These are phyloP conservation scores for Agrostemma githago DNA, from an alignment of 148 eudicot genomes.

Conservation along the genomic window DNA sequence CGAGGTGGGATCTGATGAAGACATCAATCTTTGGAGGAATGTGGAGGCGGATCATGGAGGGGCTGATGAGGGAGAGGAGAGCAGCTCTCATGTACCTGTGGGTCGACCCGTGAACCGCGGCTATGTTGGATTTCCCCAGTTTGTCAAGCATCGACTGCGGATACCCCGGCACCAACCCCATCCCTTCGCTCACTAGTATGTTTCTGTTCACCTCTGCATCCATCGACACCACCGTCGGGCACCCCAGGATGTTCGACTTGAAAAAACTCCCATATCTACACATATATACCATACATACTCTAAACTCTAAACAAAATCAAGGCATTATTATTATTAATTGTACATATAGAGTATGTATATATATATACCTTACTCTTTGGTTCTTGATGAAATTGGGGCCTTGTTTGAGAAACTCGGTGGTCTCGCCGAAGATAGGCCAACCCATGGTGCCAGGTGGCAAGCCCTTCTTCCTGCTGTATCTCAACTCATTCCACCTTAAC, in stretches of 20 bases:
- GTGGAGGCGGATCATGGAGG: no score
- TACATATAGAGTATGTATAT: no score
- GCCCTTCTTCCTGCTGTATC: no score
- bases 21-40: no score
- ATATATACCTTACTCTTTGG: constrained; percentile 95
- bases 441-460: no score
- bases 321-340: no score
- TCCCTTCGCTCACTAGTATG: constrained; percentile 77
- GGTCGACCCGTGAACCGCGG: constrained; percentile 88
- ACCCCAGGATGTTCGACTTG: constrained; percentile 88
- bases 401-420: constrained; percentile 86
- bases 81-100: constrained; percentile 98
- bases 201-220: constrained; percentile 79
- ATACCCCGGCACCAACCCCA: constrained; percentile 89
- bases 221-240: constrained; percentile 91
- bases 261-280: constrained; percentile 76
- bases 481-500: no score
- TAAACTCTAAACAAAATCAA: no score
- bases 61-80: no score
- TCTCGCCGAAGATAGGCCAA: constrained; percentile 98
- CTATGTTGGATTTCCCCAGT: constrained; percentile 82
- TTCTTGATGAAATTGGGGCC: constrained; percentile 85
- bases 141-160: constrained; percentile 92
- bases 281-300: no score
- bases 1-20: no score